Conservation (phyloP, 257 asterid genomes). For the Fraxinus cuspidata region DNA sequence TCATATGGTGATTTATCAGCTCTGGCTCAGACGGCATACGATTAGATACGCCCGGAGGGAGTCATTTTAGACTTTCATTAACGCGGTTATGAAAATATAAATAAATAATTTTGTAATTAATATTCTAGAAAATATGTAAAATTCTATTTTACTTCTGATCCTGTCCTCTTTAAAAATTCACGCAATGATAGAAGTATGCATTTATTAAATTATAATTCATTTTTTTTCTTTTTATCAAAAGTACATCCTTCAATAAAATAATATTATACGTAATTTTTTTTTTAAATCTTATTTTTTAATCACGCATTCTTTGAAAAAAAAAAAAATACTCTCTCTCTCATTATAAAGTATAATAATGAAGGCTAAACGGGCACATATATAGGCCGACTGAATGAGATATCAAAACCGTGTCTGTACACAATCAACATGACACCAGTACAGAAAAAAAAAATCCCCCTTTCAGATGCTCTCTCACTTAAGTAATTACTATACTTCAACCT, state of each 20-base stretch:
- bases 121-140: not conserved
- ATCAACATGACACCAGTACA: not conserved
- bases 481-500: not conserved
- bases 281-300: no score
- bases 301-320: no score
- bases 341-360: no score
- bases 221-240: no score
- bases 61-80: not conserved
- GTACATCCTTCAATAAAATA: no score
- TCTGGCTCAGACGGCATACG: slow-evolving; percentile 85
- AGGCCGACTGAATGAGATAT: not conserved
- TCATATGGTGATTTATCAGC: slow-evolving; percentile 82
- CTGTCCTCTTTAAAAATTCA: not conserved
- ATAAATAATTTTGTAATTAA: not conserved
- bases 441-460: not conserved
- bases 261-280: no score
- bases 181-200: not conserved
- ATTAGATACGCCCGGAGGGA: slow-evolving; percentile 71
- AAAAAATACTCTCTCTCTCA: no score
- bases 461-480: not conserved
- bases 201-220: no score
- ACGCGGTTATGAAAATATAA: not conserved
- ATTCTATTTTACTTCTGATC: not conserved
- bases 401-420: not conserved
- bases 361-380: no score